These are phyloP conservation scores for Alnus glutinosa DNA, from an alignment of 306 rosid species.

Conservation along the genomic window DNA sequence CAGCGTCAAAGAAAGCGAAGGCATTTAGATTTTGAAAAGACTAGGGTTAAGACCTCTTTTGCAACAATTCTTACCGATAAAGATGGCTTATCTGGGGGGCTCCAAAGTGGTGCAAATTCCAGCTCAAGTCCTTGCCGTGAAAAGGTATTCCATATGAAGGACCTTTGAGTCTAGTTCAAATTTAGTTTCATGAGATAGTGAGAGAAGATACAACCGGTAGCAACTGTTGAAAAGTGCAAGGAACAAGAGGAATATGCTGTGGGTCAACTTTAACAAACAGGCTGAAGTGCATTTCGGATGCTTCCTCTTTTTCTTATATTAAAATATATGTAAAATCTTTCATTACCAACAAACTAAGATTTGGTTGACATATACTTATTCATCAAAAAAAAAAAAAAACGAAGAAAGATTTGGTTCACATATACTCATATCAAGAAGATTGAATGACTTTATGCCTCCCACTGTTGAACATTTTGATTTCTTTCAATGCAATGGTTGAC, in stretches of 20 bases:
- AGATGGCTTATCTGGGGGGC: conserved; percentile 33
- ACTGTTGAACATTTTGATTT: not conserved
- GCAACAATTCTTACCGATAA: conserved; percentile 20
- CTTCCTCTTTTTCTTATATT: not conserved
- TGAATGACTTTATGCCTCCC: not conserved
- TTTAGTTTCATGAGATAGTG: not conserved
- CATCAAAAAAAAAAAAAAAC: too few relatives aligned
- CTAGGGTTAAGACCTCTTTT: conserved; percentile 12
- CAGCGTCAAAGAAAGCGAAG: conserved; percentile 59
- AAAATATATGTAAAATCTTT: not conserved
- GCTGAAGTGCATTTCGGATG: not conserved
- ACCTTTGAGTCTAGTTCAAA: not conserved
- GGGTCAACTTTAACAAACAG: not conserved
- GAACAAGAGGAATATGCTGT: not conserved
- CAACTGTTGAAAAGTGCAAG: too few relatives aligned
- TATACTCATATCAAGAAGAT: not conserved
- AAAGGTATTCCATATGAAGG: conserved; percentile 43
- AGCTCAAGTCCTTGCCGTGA: conserved; percentile 23
- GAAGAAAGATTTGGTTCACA: not conserved
- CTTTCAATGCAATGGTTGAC: conserved; percentile 10
- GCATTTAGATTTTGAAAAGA: conserved; percentile 37
- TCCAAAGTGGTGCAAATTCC: conserved; percentile 25
- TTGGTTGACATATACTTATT: not conserved
- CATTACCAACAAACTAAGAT: not conserved
- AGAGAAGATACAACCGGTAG: not conserved